Percentiles rank a stretch among this genome's conserved stretches.
Evolutionary conservation across 2,329 filamentous ascomycete species (phyloP).

Genomic region (Fusarium sp.): DNA sequence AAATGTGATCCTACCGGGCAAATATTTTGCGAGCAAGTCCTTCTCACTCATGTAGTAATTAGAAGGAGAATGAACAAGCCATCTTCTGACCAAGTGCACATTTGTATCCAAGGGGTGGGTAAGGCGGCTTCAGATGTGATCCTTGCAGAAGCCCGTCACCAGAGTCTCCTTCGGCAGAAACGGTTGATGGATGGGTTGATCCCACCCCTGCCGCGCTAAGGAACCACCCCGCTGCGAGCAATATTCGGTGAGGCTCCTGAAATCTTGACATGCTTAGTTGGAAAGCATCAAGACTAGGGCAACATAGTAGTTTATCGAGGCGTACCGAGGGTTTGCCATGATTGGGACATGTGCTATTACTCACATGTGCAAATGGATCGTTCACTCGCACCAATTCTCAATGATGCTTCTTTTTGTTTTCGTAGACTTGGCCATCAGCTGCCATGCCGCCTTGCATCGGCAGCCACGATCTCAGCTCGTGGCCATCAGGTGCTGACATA

Average conservation of each 20-base stretch:
- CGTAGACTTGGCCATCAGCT: not conserved
- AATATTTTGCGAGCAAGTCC: not conserved
- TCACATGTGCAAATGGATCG: not conserved
- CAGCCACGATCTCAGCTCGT: not conserved
- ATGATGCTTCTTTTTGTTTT: not conserved
- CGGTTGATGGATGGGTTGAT: not conserved
- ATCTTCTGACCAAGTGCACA: not conserved
- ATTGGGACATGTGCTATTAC: not conserved
- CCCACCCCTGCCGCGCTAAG: not conserved
- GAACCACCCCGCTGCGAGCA: not conserved
- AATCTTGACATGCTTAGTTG: conserved; percentile 11
- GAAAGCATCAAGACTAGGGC: conserved; percentile 16
- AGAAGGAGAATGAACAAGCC: not conserved
- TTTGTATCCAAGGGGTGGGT: not conserved
- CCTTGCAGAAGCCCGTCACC: not conserved
- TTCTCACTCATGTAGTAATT: not conserved
- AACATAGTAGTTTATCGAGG: conserved; percentile 37
- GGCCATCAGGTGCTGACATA: conserved; percentile 4
- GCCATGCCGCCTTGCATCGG: not conserved
- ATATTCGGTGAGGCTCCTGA: not conserved
- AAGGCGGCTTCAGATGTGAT: not conserved
- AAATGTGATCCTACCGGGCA: not conserved
- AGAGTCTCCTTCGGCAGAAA: too few species aligned
- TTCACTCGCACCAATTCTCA: not conserved
- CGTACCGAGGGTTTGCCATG: conserved; percentile 18